A percentile compares a stretch with the other conserved stretches of the same genome.
phyloP scores from a whole-genome alignment of 371 early-diverging fungal species.

The Mucor lusitanicus region DNA sequence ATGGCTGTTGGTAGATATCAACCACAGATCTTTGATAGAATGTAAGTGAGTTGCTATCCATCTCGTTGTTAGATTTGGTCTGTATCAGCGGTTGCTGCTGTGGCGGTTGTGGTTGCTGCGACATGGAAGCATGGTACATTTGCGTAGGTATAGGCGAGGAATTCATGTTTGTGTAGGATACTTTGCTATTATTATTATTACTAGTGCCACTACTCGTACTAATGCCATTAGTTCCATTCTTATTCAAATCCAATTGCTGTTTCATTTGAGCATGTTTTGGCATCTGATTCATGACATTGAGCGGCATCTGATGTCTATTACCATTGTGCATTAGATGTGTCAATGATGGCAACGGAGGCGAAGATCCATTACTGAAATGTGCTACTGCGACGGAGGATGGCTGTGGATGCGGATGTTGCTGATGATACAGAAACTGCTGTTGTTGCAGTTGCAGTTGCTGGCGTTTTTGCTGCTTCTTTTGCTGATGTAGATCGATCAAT shows the following conservation, averaged over 20 bases:
- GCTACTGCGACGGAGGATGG: background rate
- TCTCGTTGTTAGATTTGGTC: background rate
- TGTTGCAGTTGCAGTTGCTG: background rate
- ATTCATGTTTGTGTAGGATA: background rate
- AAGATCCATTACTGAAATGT: background rate
- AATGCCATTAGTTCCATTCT: background rate
- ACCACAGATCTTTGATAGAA: slow-evolving; percentile 4
- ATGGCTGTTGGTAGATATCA: background rate
- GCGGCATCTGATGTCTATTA: background rate
- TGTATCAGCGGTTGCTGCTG: background rate
- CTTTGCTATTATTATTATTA: background rate
- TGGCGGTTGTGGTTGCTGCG: background rate
- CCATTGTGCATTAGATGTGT: background rate
- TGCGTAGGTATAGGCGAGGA: background rate
- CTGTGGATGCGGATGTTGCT: background rate
- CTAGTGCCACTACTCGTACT: background rate
- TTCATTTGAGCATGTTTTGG: background rate
- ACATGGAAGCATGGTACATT: background rate
- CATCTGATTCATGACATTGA: background rate
- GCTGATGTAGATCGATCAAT: background rate
- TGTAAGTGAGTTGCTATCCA: background rate
- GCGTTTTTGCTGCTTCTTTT: background rate
- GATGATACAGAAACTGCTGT: background rate
- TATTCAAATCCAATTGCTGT: background rate
- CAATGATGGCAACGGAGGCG: background rate